Percentiles rank a stretch among this genome's conserved stretches.
Conservation (phyloP, 2,329 filamentous ascomycete species). For the Diaporthe sp. region DNA sequence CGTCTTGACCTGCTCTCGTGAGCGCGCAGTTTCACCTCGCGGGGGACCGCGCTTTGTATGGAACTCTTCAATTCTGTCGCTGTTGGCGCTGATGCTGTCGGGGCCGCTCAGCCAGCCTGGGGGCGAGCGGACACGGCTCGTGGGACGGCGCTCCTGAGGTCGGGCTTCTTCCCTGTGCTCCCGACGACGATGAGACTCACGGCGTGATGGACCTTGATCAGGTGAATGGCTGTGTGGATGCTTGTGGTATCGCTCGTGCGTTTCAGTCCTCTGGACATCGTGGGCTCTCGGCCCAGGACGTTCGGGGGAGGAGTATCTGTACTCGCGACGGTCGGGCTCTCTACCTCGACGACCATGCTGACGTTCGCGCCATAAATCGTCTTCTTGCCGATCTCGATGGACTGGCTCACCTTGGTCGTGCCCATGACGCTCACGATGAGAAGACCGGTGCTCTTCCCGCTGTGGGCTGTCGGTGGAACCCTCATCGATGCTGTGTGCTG, state of each 20-base stretch:
- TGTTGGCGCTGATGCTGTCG: background rate
- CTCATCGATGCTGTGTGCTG: constrained; percentile 16
- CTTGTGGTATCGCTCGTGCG: constrained; percentile 32
- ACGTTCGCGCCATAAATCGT: background rate
- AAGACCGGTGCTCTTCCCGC: constrained; percentile 17
- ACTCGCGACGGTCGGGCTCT: background rate
- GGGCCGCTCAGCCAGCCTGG: background rate
- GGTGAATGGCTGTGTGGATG: constrained; percentile 36
- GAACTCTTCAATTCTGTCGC: background rate
- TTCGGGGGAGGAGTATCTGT: background rate
- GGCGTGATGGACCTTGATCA: background rate
- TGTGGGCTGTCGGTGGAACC: constrained; percentile 35
- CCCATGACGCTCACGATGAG: background rate
- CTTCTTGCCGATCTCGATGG: background rate
- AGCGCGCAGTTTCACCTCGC: background rate
- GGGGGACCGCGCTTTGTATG: background rate
- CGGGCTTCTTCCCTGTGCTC: background rate
- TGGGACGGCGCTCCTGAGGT: background rate
- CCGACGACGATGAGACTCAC: background rate
- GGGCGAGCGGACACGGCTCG: background rate
- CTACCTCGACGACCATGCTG: background rate
- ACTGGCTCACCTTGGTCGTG: background rate
- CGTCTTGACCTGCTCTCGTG: constrained; percentile 19
- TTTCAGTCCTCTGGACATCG: constrained; percentile 1
- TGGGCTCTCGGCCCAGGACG: background rate